A percentile compares a stretch with the other conserved stretches of the same genome.
These are phyloP conservation scores for Phyllosticta citriasiana DNA, from an alignment of 2,329 filamentous ascomycete species.

Conservation along the genomic window DNA sequence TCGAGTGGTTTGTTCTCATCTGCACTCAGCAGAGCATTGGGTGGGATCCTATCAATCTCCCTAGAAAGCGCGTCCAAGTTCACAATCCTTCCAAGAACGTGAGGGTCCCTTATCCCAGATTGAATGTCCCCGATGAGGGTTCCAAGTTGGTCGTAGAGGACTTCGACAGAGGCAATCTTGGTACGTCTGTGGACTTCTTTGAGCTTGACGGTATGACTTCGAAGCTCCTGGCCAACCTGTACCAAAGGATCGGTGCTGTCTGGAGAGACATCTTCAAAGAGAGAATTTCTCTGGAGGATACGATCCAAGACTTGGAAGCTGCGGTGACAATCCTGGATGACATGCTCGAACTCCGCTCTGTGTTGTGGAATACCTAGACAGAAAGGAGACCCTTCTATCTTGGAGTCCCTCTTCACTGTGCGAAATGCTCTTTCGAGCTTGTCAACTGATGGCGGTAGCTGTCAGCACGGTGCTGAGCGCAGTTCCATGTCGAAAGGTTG, in stretches of 20 bases:
- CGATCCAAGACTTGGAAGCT: neutral
- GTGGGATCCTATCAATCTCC: neutral
- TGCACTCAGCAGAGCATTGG: neutral
- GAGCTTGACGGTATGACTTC: neutral
- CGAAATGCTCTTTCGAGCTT: neutral
- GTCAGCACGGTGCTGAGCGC: neutral
- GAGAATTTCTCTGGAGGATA: neutral
- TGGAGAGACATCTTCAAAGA: neutral
- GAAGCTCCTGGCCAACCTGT: neutral
- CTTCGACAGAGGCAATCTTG: neutral
- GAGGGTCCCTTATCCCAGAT: neutral
- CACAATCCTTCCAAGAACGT: neutral
- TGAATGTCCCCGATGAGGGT: neutral
- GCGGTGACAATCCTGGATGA: neutral
- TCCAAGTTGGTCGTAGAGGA: neutral
- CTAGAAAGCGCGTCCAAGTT: neutral
- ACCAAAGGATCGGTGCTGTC: neutral
- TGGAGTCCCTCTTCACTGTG: neutral
- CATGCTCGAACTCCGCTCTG: neutral
- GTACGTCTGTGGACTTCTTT: neutral
- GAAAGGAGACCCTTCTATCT: neutral
- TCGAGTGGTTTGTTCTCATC: neutral
- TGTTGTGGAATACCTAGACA: neutral
- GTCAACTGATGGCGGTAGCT: neutral
- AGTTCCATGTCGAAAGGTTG: neutral